Percentiles rank a stretch among this genome's conserved stretches.
phyloP scores from a whole-genome alignment of 2,329 filamentous ascomycete species.

The Aureobasidium sp. region DNA sequence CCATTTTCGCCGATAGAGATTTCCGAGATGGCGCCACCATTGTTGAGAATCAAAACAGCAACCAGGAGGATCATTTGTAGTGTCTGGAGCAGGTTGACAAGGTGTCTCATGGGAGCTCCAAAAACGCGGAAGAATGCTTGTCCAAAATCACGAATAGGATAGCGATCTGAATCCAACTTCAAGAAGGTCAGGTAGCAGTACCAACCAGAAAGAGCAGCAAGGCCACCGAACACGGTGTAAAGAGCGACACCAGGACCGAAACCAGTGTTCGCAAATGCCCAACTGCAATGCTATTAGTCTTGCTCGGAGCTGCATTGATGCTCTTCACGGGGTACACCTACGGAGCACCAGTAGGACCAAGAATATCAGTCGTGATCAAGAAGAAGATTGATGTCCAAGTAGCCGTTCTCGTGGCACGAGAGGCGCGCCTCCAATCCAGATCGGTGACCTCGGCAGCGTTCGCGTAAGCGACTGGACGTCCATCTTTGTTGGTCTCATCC shows the following conservation, averaged over 20 bases:
- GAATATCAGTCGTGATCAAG: constrained; percentile 40
- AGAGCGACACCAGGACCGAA: constrained; percentile 32
- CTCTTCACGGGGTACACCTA: constrained; percentile 11
- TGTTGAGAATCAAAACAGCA: constrained; percentile 45
- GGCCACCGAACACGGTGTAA: constrained; percentile 32
- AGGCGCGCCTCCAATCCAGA: constrained; percentile 32
- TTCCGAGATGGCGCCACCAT: constrained; percentile 48
- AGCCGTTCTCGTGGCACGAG: constrained; percentile 31
- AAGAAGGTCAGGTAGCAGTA: constrained; percentile 31
- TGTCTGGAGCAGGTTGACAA: constrained; percentile 34
- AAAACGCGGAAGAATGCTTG: constrained; percentile 37
- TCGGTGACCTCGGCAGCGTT: constrained; percentile 20
- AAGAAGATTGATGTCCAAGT: constrained; percentile 37
- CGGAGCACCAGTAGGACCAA: constrained; percentile 31
- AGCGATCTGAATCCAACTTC: constrained; percentile 34
- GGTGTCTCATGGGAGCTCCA: constrained; percentile 32
- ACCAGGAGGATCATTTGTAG: constrained; percentile 44
- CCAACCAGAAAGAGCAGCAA: constrained; percentile 18
- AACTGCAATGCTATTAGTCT: constrained; percentile 16
- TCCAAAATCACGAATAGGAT: constrained; percentile 36
- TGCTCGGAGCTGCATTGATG: too few relatives aligned
- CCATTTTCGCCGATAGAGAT: constrained; percentile 30
- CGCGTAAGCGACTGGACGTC: not conserved
- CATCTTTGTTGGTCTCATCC: not conserved
- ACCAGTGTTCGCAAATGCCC: constrained; percentile 27